Evolutionary conservation across 2,329 filamentous ascomycete species (phyloP).

Genomic region (Huntiella omanensis): DNA sequence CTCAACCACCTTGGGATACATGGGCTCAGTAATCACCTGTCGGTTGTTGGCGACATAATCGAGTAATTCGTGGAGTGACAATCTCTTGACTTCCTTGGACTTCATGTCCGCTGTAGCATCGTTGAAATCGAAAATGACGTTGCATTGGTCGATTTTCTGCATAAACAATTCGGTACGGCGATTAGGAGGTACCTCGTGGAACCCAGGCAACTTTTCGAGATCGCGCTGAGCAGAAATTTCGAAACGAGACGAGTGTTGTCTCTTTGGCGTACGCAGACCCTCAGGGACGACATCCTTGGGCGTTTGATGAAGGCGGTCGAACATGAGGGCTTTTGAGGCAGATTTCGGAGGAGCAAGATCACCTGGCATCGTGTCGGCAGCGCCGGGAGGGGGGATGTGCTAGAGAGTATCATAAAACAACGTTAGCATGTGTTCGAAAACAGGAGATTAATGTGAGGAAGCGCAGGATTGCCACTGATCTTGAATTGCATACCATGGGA

Average conservation of each 20-base stretch:
- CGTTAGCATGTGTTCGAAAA: slow-evolving; percentile 10
- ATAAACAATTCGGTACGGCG: slow-evolving; percentile 93
- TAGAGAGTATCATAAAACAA: slow-evolving; percentile 18
- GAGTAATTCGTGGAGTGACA: slow-evolving; percentile 85
- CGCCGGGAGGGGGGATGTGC: slow-evolving; percentile 84
- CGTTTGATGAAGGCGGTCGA: slow-evolving; percentile 76
- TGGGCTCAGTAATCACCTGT: slow-evolving; percentile 94
- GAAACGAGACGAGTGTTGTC: slow-evolving; percentile 93
- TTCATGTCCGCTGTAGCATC: slow-evolving; percentile 98
- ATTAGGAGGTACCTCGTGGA: slow-evolving; percentile 92
- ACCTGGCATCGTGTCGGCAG: slow-evolving; percentile 93
- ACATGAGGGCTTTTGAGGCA: slow-evolving; percentile 73
- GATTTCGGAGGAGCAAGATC: slow-evolving; percentile 89
- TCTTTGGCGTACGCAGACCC: slow-evolving; percentile 82
- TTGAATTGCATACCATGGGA: slow-evolving; percentile 49
- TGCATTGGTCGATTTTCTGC: slow-evolving; percentile 99
- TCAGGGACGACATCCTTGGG: slow-evolving; percentile 86
- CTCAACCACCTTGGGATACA: slow-evolving; percentile 96
- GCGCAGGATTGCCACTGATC: slow-evolving; percentile 10
- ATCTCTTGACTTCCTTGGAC: slow-evolving; percentile 95
- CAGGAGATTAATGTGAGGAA: not conserved
- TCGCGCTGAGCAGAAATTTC: slow-evolving; percentile 95
- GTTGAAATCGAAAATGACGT: slow-evolving; percentile 99
- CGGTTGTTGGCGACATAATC: slow-evolving; percentile 98
- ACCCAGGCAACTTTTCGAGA: slow-evolving; percentile 89